Evolutionary conservation across 257 asterid species (phyloP), one percentile per base, ranked within the genome.

Genomic region (Perilla frutescens): DNA sequence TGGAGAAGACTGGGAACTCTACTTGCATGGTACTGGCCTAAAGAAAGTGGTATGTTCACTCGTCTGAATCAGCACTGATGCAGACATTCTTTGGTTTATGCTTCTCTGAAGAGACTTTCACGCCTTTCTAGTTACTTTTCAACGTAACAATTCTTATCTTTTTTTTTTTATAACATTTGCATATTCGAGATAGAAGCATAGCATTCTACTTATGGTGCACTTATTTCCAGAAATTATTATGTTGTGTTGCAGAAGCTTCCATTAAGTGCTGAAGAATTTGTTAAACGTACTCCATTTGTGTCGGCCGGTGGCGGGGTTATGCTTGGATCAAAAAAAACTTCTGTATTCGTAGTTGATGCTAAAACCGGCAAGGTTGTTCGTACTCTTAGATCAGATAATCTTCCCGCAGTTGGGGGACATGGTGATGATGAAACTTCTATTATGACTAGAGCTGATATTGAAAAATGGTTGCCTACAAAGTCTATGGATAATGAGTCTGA

Each of bases 1-100:
- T 83, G 98, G 96, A 65, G 96, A 90, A 62, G 93, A 93, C 76
- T 85, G 96, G 96, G 83, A 90, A 62, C 86, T 93, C 56, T 92
- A 89, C 83, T 45, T 85, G 74, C 91, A 86, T 9, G 85, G 83
- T 40, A 78, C 78, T 72, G 93, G 91, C 83, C 76, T 78, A 4
- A 77, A 81, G 69, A 85, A 81, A 80, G 93, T 81, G 92, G 96
- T 90, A 81, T 40, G 79, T 49, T 61, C 32, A 59, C 62, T 62
- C 54, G 44, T 62, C 69, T 64, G 50, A 48, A 75, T 65, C 61
- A 34, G 56, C 14, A 20, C 32, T 14, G 55, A 41, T 48, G 72
- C 29, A 49, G 32, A 55, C 4, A 43, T 45, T 1, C 41, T 70
- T 60, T 58, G 43, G 75, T 15, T 20, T 41, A 7, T 20, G 70